These are phyloP conservation scores for Podila clonocystis DNA, from an alignment of 192 early-diverging fungal species.

Conservation along the genomic window DNA sequence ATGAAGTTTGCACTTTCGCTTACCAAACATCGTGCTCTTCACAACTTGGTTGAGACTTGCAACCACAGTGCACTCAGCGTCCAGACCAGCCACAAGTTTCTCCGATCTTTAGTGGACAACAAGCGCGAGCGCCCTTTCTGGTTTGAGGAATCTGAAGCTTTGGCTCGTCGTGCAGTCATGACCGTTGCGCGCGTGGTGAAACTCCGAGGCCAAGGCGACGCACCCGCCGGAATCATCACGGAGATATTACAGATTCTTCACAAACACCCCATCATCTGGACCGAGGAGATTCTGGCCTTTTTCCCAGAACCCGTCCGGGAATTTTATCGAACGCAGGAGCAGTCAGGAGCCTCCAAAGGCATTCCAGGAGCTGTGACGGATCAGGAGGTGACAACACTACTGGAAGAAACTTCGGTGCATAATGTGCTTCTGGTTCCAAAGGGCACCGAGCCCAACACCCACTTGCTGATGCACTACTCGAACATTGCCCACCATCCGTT, in stretches of 20 bases:
- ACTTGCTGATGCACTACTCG: conserved; percentile 63
- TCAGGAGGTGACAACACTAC: conserved; percentile 21
- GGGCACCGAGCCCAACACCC: conserved; percentile 45
- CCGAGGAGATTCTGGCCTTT: conserved; percentile 57
- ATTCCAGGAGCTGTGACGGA: conserved; percentile 51
- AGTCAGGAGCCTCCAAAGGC: conserved; percentile 6
- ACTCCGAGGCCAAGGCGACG: conserved; percentile 62
- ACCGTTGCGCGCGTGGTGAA: conserved; percentile 65
- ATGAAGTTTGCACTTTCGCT: conserved; percentile 74
- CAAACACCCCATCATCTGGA: conserved; percentile 63
- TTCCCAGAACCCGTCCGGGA: conserved; percentile 62
- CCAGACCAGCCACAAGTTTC: conserved; percentile 70
- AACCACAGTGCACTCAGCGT: conserved; percentile 74
- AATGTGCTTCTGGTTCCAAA: conserved; percentile 46
- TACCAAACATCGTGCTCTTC: conserved; percentile 72
- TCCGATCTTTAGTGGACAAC: conserved; percentile 62
- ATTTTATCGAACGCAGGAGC: conserved; percentile 55
- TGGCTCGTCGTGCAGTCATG: conserved; percentile 62
- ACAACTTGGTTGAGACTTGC: conserved; percentile 71
- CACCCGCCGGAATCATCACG: conserved; percentile 57
- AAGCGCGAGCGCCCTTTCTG: conserved; percentile 63
- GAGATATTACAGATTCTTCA: conserved; percentile 60
- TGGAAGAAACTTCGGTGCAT: conserved; percentile 39
- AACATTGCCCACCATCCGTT: conserved; percentile 67
- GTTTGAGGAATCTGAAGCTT: conserved; percentile 71